phyloP scores from a whole-genome alignment of 1,139 yeast species.

The Saccharomycopsis crataegensis region DNA sequence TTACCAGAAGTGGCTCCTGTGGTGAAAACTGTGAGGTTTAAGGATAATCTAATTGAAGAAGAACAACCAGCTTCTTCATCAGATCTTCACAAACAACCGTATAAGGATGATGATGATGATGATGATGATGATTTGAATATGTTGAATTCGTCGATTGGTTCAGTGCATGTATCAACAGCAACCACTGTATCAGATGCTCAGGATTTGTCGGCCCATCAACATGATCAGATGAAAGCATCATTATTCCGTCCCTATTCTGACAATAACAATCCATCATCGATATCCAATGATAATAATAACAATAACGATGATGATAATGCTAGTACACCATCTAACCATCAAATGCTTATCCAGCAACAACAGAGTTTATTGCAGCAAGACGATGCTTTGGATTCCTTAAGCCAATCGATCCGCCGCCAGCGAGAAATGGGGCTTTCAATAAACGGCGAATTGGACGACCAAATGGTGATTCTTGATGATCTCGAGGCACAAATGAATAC shows the following conservation, averaged over 20 bases:
- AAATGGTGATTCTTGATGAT: slow-evolving; percentile 61
- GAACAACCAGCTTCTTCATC: neutral
- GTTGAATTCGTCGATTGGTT: neutral
- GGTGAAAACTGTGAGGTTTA: slow-evolving; percentile 18
- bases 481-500: slow-evolving; percentile 60
- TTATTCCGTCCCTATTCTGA: neutral
- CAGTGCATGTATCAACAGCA: no score
- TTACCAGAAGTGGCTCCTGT: slow-evolving; percentile 14
- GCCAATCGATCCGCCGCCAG: slow-evolving; percentile 57
- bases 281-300: neutral
- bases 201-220: neutral
- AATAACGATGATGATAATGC: neutral
- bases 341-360: slow-evolving; percentile 60
- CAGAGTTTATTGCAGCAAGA: slow-evolving; percentile 60
- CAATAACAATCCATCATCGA: neutral
- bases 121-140: neutral
- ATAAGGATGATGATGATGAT: slow-evolving; percentile 3
- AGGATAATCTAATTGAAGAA: slow-evolving; percentile 16
- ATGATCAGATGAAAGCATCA: neutral
- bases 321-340: slow-evolving; percentile 29
- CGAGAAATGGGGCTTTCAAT: slow-evolving; percentile 58
- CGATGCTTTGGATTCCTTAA: slow-evolving; percentile 46
- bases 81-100: neutral
- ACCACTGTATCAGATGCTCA: neutral
- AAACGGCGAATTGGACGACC: slow-evolving; percentile 61